Percentiles rank a stretch among this genome's conserved stretches.
Conservation (phyloP, 345 rosid species). For the Mercurialis annua region DNA sequence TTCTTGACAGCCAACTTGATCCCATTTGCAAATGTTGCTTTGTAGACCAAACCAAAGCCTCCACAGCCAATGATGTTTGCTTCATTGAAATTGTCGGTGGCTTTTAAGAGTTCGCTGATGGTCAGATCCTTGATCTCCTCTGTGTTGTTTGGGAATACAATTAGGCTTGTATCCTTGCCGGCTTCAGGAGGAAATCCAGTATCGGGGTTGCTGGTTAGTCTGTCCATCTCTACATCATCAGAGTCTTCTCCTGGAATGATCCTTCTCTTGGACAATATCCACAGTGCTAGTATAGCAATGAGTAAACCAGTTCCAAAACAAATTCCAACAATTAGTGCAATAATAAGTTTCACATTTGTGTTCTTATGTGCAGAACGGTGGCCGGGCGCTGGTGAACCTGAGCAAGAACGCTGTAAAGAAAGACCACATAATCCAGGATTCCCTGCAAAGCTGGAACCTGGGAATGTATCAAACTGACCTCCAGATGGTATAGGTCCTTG, state of each 20-base stretch:
- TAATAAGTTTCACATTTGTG: slow-evolving; percentile 43
- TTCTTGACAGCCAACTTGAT: slow-evolving; percentile 44
- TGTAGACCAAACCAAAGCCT: slow-evolving; percentile 45
- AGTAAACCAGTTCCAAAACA: slow-evolving; percentile 55
- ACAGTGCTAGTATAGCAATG: slow-evolving; percentile 48
- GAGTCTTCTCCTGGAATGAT: slow-evolving; percentile 36
- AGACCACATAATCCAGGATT: slow-evolving; percentile 69
- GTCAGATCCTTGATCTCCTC: slow-evolving; percentile 31
- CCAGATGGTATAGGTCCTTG: slow-evolving; percentile 83
- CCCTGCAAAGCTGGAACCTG: slow-evolving; percentile 60
- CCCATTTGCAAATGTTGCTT: slow-evolving; percentile 38
- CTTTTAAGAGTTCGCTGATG: slow-evolving; percentile 36
- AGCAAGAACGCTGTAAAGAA: slow-evolving; percentile 49
- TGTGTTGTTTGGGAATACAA: slow-evolving; percentile 30
- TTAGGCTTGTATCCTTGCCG: slow-evolving; percentile 34
- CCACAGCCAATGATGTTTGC: slow-evolving; percentile 46
- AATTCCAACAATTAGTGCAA: slow-evolving; percentile 65
- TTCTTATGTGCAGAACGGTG: slow-evolving; percentile 18
- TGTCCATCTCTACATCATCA: slow-evolving; percentile 32
- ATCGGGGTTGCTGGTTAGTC: slow-evolving; percentile 27
- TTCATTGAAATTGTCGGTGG: slow-evolving; percentile 41
- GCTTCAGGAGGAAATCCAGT: slow-evolving; percentile 19
- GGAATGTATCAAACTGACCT: slow-evolving; percentile 86
- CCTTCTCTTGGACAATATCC: slow-evolving; percentile 56
- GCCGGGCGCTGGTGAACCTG: slow-evolving; percentile 17